Evolutionary conservation across 2,329 filamentous ascomycete species (phyloP), one percentile per base, ranked within the genome.

Genomic region (Fusarium sp.): DNA sequence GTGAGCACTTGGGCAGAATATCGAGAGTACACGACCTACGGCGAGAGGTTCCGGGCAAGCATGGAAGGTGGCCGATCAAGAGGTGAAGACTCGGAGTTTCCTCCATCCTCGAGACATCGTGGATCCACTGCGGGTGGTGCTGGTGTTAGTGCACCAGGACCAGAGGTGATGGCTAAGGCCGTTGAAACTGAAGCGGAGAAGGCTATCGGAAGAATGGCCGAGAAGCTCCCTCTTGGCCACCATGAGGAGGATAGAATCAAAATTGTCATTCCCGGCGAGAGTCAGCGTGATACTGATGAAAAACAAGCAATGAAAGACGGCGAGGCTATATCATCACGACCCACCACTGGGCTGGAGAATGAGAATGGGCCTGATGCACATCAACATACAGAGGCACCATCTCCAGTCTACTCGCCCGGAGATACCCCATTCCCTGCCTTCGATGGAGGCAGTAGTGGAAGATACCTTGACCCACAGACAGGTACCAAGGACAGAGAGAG

Each of bases 1-100:
- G 96, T 98, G 32, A 92, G 91, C 73, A 96, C 93, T 48, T 99
- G 96, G 96, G 91, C 93, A 75, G 93, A 97, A 73, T 99, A 99
- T 83, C 92, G 94, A 72, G 93, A 97, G 75, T 97, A 93, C 79
- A 87, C 90, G 61, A 88, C 91, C 9, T 98, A 98, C 80, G 88
- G 89, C 24, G 90, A 93, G 75, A 90, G 91, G 51, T 98, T 99
- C 85, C 89, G 90, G 63, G 91, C 93, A 76, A 89, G 85, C 79
- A 89, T 90, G 87, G 86, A 87, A 54, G 84, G 84, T 82, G 94
- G 63, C 39, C 59, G 85, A 81, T 86, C 79, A 24, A 63, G 75
- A 81, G 89, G 75, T 81, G 89, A 86, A 32, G 83, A 92, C 80
- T 76, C 85, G 81, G 81, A 87, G 80, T 72, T 85, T 79, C 82